Conservation (phyloP, 106 monocot genomes). For the Cymbidium sinense region DNA sequence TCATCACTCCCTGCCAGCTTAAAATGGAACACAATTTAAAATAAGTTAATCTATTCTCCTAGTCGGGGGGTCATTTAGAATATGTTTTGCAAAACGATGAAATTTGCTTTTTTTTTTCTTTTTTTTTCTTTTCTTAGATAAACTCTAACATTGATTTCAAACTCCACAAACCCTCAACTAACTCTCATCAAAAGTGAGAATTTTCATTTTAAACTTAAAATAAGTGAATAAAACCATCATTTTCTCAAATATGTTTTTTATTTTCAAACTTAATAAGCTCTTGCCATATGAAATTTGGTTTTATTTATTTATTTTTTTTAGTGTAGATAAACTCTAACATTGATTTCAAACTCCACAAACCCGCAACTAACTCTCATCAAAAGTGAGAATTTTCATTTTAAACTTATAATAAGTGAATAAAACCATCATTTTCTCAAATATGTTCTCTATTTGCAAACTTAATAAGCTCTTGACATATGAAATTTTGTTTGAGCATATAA, state of each 20-base stretch:
- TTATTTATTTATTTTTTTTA: too few relatives aligned
- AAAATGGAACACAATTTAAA: conserved; percentile 16
- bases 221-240: not conserved
- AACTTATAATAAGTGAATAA: not conserved
- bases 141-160: too few relatives aligned
- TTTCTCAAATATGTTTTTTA: not conserved
- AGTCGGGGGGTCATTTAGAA: not conserved
- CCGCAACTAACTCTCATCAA: not conserved
- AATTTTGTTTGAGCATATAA: not conserved
- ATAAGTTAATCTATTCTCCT: conserved; percentile 6
- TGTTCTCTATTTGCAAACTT: conserved; percentile 86
- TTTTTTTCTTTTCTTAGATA: too few relatives aligned
- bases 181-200: not conserved
- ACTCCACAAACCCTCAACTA: not conserved
- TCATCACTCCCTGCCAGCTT: conserved; percentile 86
- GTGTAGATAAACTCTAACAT: too few relatives aligned
- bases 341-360: not conserved
- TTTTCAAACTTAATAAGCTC: not conserved
- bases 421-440: conserved; percentile 11
- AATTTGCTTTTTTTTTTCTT: not conserved
- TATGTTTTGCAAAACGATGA: not conserved
- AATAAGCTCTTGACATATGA: conserved; percentile 45
- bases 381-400: not conserved
- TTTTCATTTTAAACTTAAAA: not conserved
- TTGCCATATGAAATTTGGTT: not conserved